phyloP scores from a whole-genome alignment of 2,329 filamentous ascomycete species.

The Aspergillus flavus region DNA sequence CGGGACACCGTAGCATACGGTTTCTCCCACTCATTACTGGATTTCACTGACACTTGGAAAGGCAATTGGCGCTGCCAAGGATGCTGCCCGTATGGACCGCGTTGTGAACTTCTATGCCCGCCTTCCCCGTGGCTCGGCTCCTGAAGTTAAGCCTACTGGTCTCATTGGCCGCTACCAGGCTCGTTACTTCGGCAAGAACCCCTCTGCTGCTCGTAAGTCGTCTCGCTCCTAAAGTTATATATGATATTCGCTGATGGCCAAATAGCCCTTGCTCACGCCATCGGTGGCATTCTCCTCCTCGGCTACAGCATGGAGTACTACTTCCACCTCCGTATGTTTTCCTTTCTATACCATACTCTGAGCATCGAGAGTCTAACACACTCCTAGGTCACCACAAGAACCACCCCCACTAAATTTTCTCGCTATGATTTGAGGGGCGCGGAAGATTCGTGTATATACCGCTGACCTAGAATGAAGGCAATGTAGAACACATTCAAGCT shows the following conservation, averaged over 20 bases:
- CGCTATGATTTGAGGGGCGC: conserved; percentile 19
- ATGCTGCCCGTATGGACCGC: conserved; percentile 96
- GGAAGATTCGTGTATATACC: conserved; percentile 46
- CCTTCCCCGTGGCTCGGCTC: conserved; percentile 88
- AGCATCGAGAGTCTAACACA: conserved; percentile 15
- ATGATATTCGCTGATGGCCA: conserved; percentile 9
- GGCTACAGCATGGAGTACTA: conserved; percentile 99
- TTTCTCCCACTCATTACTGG: conserved; percentile 1
- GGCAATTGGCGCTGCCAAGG: conserved; percentile 92
- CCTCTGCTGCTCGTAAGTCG: conserved; percentile 80
- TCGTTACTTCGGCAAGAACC: conserved; percentile 92
- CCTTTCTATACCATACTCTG: neutral
- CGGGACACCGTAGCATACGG: conserved; percentile 13
- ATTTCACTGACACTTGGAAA: conserved; percentile 51
- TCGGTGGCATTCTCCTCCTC: conserved; percentile 74
- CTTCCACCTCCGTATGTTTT: conserved; percentile 92
- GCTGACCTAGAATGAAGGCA: conserved; percentile 34
- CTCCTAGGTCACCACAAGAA: conserved; percentile 97
- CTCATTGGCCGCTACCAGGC: conserved; percentile 84
- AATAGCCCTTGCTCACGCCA: conserved; percentile 83
- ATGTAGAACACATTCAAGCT: conserved; percentile 28
- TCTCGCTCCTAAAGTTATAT: neutral
- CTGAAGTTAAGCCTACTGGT: conserved; percentile 78
- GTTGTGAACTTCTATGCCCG: conserved; percentile 99
- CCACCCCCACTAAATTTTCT: conserved; percentile 81